Conservation (phyloP, 768 basidiomycete species). For the Mycena olivaceomarginata region DNA sequence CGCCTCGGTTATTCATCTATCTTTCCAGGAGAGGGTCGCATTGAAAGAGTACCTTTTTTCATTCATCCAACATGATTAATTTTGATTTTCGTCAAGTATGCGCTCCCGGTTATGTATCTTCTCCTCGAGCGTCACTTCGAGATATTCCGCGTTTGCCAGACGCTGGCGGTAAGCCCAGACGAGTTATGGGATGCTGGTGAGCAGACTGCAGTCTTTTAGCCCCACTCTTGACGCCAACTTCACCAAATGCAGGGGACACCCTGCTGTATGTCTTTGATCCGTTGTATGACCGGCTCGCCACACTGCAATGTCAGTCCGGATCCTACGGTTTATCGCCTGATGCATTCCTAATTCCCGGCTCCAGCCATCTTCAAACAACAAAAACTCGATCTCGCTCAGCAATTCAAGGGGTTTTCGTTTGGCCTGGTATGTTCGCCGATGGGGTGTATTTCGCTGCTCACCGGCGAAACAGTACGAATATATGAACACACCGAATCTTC, state of each 20-base stretch:
- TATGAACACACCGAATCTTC: constrained; percentile 20
- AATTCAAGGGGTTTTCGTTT: constrained; percentile 48
- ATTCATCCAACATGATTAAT: not conserved
- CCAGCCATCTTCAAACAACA: constrained; percentile 43
- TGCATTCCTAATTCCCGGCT: not conserved
- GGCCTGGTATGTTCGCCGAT: constrained; percentile 43
- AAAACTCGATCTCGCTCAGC: constrained; percentile 16
- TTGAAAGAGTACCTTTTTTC: constrained; percentile 34
- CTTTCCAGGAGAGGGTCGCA: constrained; percentile 34
- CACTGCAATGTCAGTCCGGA: constrained; percentile 27
- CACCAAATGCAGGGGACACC: not conserved
- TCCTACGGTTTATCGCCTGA: not conserved
- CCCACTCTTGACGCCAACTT: too few species aligned
- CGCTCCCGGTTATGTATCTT: constrained; percentile 20
- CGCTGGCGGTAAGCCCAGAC: constrained; percentile 11
- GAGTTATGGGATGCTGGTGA: constrained; percentile 31
- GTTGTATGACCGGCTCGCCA: not conserved
- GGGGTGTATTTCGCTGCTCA: not conserved
- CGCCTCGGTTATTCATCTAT: not conserved
- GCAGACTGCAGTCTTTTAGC: too few species aligned
- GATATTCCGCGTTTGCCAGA: constrained; percentile 29
- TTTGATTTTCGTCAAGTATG: constrained; percentile 13
- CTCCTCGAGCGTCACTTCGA: constrained; percentile 35
- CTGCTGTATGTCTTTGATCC: constrained; percentile 13
- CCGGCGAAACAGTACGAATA: constrained; percentile 29